Evolutionary conservation across 306 rosid genomes (phyloP).

Genomic region (Cucurbita ficifolia): DNA sequence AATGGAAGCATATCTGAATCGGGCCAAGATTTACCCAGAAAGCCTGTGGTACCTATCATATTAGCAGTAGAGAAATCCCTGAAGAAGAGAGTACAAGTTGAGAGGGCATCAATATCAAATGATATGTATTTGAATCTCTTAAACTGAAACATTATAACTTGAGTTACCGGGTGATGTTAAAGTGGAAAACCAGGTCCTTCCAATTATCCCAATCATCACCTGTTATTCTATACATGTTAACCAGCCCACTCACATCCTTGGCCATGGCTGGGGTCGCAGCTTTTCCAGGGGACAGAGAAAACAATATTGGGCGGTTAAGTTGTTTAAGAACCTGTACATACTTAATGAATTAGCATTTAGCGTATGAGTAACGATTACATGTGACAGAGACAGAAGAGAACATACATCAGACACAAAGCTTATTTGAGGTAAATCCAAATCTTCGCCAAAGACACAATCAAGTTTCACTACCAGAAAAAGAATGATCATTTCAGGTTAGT

Average conservation of each 20-base stretch:
- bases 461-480: constrained; percentile 55
- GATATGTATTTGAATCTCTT: background rate
- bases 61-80: constrained; percentile 64
- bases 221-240: constrained; percentile 81
- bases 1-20: constrained; percentile 97
- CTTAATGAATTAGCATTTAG: background rate
- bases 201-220: constrained; percentile 96
- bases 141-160: constrained; percentile 4
- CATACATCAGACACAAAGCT: constrained; percentile 59
- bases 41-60: constrained; percentile 63
- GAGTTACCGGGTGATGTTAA: constrained; percentile 58
- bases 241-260: constrained; percentile 48
- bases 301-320: constrained; percentile 49
- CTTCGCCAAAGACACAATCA: constrained; percentile 91
- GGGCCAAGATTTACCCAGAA: constrained; percentile 93
- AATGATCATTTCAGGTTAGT: background rate
- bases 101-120: background rate
- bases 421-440: constrained; percentile 73
- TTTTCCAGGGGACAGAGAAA: constrained; percentile 87
- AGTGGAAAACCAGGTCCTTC: constrained; percentile 55
- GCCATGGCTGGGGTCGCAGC: constrained; percentile 71
- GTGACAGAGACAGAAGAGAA: background rate
- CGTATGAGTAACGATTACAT: background rate
- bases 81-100: constrained; percentile 6
- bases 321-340: constrained; percentile 45